Conservation (phyloP, 768 basidiomycete species). For the Russula compacta region DNA sequence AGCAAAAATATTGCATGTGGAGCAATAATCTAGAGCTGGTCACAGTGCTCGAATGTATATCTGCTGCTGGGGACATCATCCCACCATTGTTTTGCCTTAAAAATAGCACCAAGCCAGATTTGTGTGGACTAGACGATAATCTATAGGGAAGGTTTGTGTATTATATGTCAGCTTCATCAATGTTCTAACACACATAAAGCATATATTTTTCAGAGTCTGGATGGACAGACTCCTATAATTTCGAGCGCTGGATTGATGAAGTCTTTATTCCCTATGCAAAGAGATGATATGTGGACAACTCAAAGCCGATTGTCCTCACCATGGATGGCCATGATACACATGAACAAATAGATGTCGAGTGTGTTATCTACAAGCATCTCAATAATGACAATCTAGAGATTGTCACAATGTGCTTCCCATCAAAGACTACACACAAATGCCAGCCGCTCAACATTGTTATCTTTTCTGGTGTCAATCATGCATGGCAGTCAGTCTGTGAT, state of each 20-base stretch:
- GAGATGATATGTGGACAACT: neutral
- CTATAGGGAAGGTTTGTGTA: neutral
- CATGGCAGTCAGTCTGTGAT: neutral
- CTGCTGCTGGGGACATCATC: neutral
- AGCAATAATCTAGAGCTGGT: neutral
- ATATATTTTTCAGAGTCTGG: neutral
- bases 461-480: neutral
- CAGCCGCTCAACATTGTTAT: neutral
- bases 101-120: neutral
- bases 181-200: no score
- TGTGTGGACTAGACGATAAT: neutral
- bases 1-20: neutral
- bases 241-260: neutral
- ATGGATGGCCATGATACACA: neutral
- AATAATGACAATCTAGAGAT: neutral
- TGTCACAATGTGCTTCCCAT: neutral
- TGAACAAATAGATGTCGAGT: neutral
- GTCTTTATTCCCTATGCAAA: neutral
- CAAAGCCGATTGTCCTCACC: neutral
- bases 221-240: neutral
- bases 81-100: neutral
- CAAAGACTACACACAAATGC: neutral
- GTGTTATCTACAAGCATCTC: neutral
- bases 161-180: no score
- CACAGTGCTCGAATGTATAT: neutral